A percentile compares a stretch with the other conserved stretches of the same genome.
Conservation (phyloP, 331 rosid genomes). For the Quercus phellos region DNA sequence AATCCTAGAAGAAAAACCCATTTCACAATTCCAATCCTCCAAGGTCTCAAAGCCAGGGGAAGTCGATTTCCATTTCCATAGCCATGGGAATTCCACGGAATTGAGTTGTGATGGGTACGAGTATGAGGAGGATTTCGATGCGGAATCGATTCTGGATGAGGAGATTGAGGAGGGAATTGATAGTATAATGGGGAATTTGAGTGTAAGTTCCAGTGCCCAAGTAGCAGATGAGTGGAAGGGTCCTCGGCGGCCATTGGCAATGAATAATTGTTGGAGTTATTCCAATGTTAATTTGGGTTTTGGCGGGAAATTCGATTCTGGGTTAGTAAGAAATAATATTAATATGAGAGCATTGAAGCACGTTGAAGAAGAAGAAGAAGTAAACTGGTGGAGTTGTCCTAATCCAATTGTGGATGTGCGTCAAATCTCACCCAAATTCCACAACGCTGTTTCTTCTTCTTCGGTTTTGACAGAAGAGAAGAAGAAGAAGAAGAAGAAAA, state of each 20-base stretch:
- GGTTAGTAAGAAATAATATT: constrained; percentile 36
- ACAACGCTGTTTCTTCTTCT: constrained; percentile 15
- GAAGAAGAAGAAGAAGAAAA: constrained; percentile 41
- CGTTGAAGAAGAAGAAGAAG: constrained; percentile 47
- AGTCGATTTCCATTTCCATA: constrained; percentile 29
- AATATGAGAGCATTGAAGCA: constrained; percentile 49
- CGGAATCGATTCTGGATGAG: constrained; percentile 86
- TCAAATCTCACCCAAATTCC: constrained; percentile 63
- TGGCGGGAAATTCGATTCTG: constrained; percentile 59
- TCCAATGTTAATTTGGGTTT: constrained; percentile 36
- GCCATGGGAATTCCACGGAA: constrained; percentile 40
- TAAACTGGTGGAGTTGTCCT: constrained; percentile 77
- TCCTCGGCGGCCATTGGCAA: no score
- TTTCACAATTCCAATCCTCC: constrained; percentile 34
- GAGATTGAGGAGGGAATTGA: constrained; percentile 85
- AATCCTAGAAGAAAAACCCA: constrained; percentile 22
- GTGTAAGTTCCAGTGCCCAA: not conserved
- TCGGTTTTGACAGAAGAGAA: constrained; percentile 1
- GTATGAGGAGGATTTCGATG: constrained; percentile 59
- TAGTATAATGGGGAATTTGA: constrained; percentile 72
- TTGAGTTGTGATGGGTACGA: constrained; percentile 18
- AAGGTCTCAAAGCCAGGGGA: constrained; percentile 53
- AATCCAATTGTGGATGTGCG: constrained; percentile 70
- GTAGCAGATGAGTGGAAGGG: constrained; percentile 15
- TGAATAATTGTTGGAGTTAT: not conserved